phyloP scores from a whole-genome alignment of 2,329 filamentous ascomycete species.

The Colletotrichum kahawae region DNA sequence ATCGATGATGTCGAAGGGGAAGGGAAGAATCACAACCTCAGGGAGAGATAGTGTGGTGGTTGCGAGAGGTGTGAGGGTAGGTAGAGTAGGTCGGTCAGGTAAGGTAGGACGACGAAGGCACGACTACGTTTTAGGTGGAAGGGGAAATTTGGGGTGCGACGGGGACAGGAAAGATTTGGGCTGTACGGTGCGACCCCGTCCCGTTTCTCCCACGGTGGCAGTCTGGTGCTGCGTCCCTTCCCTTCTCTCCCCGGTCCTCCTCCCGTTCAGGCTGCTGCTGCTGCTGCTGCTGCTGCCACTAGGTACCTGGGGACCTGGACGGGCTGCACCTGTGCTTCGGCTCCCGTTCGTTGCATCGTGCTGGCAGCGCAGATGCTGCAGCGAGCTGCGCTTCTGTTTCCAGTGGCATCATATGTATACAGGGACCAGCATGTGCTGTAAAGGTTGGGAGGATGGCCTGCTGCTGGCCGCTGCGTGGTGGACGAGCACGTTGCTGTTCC shows the following conservation, averaged over 20 bases:
- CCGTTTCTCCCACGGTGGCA: background rate
- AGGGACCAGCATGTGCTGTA: background rate
- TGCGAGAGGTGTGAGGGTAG: background rate
- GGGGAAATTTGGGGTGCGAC: slow-evolving; percentile 25
- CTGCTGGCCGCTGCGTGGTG: background rate
- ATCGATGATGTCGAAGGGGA: slow-evolving; percentile 21
- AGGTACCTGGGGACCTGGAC: background rate
- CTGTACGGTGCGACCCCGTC: slow-evolving; percentile 12
- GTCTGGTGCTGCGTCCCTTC: background rate
- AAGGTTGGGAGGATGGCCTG: background rate
- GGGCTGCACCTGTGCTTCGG: background rate
- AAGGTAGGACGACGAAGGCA: slow-evolving; percentile 2
- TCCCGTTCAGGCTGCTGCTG: background rate
- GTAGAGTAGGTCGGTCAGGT: background rate
- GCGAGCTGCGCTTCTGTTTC: background rate
- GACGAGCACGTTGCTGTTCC: slow-evolving; percentile 13
- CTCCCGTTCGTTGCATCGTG: background rate
- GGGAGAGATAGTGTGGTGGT: slow-evolving; percentile 18
- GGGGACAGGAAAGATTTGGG: slow-evolving; percentile 16
- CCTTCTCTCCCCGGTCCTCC: background rate
- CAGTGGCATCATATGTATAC: background rate
- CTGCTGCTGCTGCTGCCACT: background rate
- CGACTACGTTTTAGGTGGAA: slow-evolving; percentile 20
- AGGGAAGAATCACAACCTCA: slow-evolving; percentile 21
- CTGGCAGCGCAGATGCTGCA: background rate